Evolutionary conservation across 768 basidiomycete genomes (phyloP).

Genomic region (Inosperma sp.): DNA sequence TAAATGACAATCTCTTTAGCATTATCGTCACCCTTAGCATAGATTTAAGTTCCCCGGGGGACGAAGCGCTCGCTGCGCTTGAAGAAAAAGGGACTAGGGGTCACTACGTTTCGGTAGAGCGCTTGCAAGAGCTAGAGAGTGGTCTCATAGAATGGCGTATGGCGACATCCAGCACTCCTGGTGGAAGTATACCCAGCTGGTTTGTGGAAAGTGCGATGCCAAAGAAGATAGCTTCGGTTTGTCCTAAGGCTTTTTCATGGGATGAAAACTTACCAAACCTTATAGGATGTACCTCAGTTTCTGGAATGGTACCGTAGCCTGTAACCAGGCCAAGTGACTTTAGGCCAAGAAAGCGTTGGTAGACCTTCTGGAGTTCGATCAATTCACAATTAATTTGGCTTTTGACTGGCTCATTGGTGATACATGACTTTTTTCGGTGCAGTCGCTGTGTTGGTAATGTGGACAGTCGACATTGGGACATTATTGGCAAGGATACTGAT

Average conservation of each 20-base stretch:
- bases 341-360: no score
- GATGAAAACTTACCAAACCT: background rate
- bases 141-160: slow-evolving; percentile 74
- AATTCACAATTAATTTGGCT: no score
- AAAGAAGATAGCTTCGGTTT: slow-evolving; percentile 58
- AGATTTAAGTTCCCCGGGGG: slow-evolving; percentile 48
- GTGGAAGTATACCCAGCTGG: slow-evolving; percentile 64
- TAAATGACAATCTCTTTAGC: slow-evolving; percentile 25
- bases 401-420: no score
- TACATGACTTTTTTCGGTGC: no score
- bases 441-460: no score
- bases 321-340: no score
- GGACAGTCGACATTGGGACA: no score
- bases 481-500: no score
- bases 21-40: slow-evolving; percentile 62
- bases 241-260: slow-evolving; percentile 11
- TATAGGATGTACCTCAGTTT: slow-evolving; percentile 70
- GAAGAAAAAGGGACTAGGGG: slow-evolving; percentile 60
- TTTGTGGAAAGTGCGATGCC: slow-evolving; percentile 58
- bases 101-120: slow-evolving; percentile 67
- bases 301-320: slow-evolving; percentile 53
- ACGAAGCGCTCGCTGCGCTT: slow-evolving; percentile 52
- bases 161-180: slow-evolving; percentile 72
- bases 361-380: no score
- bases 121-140: slow-evolving; percentile 53